Base-by-base conservation (phyloP, 2,329 filamentous ascomycete genomes). In the Pseudonectria foliicola region DNA sequence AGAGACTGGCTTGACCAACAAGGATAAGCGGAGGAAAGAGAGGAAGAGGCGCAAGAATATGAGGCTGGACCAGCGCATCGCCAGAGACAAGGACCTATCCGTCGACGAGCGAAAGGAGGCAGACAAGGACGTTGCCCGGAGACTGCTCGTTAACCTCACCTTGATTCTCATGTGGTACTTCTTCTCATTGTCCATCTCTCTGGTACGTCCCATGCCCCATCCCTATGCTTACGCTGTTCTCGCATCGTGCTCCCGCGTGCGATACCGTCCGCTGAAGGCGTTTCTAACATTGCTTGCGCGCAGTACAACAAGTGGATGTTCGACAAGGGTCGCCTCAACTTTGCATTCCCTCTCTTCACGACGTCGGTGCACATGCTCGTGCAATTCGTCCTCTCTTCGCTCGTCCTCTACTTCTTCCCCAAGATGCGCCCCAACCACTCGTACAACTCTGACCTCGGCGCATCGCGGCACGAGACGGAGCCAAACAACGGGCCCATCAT, bases 231-330 rank as follows among this genome's bases (percentile, higher is more conserved):
- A n/a, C n/a, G n/a, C n/a, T n/a, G n/a, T n/a, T n/a, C n/a, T n/a
- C n/a, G n/a, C n/a, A n/a, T n/a, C n/a, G n/a, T n/a, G n/a, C n/a
- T n/a, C n/a, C n/a, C n/a, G n/a, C n/a, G n/a, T n/a, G n/a, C n/a
- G n/a, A n/a, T n/a, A n/a, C n/a, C n/a, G n/a, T n/a, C n/a, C n/a
- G n/a, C n/a, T n/a, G n/a, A n/a, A n/a, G n/a, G n/a, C n/a, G 21
- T 13, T 10, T 29, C 49, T 57, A 35, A 55, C 51, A 29, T 31
- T 7, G 13, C 12, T 10, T 33, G 26, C 14, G 14, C 12, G 11
- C 46, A 92, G 82, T 98, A 96, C 71, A 98, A 98, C 73, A 96
- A 95, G 67, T 96, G 92, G 92, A 96, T 98, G 90, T 96, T 98
- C 64, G 85, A 85, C 53, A 75, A 82, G 42, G 75, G 82, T 48